Conservation (phyloP, 495 filamentous ascomycete species). For the Aspergillus affinis region DNA sequence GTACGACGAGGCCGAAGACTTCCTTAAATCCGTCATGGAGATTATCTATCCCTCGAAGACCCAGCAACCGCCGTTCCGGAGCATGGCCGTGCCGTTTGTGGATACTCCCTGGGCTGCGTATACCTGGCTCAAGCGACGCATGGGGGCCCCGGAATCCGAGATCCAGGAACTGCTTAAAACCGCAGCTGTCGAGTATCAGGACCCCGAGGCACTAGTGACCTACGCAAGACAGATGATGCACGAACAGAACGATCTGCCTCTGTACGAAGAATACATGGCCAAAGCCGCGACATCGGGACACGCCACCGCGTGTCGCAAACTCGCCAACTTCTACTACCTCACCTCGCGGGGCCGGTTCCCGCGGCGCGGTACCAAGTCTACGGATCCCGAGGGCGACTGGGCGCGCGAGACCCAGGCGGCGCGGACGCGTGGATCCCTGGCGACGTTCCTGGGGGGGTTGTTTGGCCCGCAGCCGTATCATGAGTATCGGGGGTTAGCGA, state of each 20-base stretch:
- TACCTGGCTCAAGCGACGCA: conserved; percentile 23
- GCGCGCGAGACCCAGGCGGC: conserved; percentile 1
- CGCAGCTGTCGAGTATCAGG: conserved; percentile 34
- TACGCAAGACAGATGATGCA: conserved; percentile 29
- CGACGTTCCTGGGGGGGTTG: not conserved
- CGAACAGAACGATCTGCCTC: conserved; percentile 19
- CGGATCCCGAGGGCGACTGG: not conserved
- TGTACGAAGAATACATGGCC: conserved; percentile 40
- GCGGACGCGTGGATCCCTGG: not conserved
- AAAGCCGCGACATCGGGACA: conserved; percentile 33
- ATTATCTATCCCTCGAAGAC: conserved; percentile 16
- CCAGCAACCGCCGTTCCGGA: not conserved
- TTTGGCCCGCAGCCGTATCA: conserved; percentile 12
- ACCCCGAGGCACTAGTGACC: conserved; percentile 28
- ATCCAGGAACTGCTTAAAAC: not conserved
- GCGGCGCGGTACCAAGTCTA: conserved; percentile 22
- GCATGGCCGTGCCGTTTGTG: not conserved
- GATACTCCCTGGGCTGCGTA: conserved; percentile 31
- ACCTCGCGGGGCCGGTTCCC: conserved; percentile 28
- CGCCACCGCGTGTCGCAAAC: conserved; percentile 27
- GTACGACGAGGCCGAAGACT: conserved; percentile 19
- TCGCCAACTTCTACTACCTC: conserved; percentile 43
- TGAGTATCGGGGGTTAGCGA: conserved; percentile 30
- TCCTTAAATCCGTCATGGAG: conserved; percentile 29
- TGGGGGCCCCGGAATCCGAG: not conserved